A percentile compares a stretch with the other conserved stretches of the same genome.
These are phyloP conservation scores for Gliomastix tumulicola DNA, from an alignment of 2,329 filamentous ascomycete species.

Conservation along the genomic window DNA sequence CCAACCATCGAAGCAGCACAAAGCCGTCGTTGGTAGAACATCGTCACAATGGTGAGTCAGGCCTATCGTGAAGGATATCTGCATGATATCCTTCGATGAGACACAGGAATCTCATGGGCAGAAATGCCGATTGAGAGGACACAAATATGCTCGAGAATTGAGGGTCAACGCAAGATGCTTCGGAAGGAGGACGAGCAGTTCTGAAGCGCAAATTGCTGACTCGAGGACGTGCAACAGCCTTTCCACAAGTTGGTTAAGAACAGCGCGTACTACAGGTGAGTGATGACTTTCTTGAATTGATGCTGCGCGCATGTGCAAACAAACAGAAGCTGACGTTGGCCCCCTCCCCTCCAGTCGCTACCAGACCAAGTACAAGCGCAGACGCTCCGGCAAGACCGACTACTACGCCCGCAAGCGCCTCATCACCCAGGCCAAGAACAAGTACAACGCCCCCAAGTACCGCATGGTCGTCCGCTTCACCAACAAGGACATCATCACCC, in stretches of 20 bases:
- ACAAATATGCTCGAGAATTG: slow-evolving; percentile 27
- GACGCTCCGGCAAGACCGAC: slow-evolving; percentile 95
- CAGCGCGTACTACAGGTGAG: slow-evolving; percentile 97
- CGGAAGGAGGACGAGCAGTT: slow-evolving; percentile 57
- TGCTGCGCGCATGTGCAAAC: no score
- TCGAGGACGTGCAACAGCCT: slow-evolving; percentile 65
- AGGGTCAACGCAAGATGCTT: slow-evolving; percentile 99
- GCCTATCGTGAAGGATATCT: slow-evolving; percentile 21
- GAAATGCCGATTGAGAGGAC: slow-evolving; percentile 41
- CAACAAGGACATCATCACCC: slow-evolving; percentile 98
- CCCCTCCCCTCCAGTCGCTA: slow-evolving; percentile 70
- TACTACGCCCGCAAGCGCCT: slow-evolving; percentile 99
- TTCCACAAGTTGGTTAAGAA: slow-evolving; percentile 97
- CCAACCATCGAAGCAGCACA: slow-evolving; percentile 25
- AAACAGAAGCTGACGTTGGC: no score
- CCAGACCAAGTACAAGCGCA: slow-evolving; percentile 99
- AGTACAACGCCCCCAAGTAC: slow-evolving; percentile 99
- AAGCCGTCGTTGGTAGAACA: slow-evolving; percentile 38
- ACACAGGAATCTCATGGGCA: slow-evolving; percentile 23
- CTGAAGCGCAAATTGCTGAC: slow-evolving; percentile 99
- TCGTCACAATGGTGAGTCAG: slow-evolving; percentile 66
- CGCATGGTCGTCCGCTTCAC: slow-evolving; percentile 98
- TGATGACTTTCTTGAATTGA: slow-evolving; percentile 11
- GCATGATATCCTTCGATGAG: not conserved
- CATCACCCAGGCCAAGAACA: slow-evolving; percentile 99